phyloP scores from a whole-genome alignment of 2,329 filamentous ascomycete species.

The Fusarium fracticaudum region DNA sequence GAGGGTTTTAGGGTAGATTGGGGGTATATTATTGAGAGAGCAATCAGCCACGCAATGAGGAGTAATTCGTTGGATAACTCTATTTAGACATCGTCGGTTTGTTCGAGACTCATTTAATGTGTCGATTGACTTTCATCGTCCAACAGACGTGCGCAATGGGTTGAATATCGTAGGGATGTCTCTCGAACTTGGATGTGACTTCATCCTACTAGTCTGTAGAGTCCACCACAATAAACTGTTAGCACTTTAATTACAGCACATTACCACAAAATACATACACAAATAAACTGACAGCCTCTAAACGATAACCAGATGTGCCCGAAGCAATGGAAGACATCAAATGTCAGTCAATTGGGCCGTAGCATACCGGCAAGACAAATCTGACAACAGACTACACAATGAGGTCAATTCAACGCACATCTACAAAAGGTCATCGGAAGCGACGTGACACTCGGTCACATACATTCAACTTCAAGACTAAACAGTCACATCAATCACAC shows the following conservation, averaged over 20 bases:
- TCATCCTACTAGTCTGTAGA: too few relatives aligned
- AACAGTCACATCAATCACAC: neutral
- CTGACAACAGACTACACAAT: rapidly evolving
- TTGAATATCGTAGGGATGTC: rapidly evolving
- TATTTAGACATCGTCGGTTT: neutral
- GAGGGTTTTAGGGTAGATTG: neutral
- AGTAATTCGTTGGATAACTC: neutral
- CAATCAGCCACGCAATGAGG: neutral
- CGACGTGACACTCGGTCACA: neutral
- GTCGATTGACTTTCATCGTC: neutral
- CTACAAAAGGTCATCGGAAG: neutral
- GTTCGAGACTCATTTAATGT: neutral
- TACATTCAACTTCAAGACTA: rapidly evolving
- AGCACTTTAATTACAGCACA: too few relatives aligned
- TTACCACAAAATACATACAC: rapidly evolving
- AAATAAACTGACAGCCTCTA: neutral
- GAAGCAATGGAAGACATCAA: too few relatives aligned
- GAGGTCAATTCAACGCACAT: neutral
- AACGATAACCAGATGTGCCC: neutral
- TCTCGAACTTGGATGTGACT: too few relatives aligned
- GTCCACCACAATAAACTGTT: rapidly evolving
- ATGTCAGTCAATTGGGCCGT: rapidly evolving
- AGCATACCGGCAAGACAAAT: rapidly evolving
- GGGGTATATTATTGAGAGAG: neutral
- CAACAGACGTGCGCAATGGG: rapidly evolving